Conservation (phyloP, 192 early-diverging fungal species). For the Piromyces finnis region DNA sequence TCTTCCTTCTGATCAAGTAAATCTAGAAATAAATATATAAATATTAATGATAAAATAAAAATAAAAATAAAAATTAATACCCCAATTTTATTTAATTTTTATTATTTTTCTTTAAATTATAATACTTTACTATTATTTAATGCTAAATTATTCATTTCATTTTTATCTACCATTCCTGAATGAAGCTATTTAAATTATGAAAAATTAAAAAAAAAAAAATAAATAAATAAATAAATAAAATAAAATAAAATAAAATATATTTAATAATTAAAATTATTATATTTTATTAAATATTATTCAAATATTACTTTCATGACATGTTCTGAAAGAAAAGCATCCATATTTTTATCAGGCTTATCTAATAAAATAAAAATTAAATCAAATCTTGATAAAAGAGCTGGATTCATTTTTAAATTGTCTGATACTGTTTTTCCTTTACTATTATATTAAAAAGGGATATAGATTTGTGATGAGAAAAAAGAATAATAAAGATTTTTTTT, state of each 20-base stretch:
- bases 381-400: conserved; percentile 57
- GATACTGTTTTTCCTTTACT: conserved; percentile 58
- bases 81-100: no score
- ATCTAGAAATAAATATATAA: background rate
- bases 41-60: no score
- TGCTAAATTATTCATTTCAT: background rate
- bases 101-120: no score
- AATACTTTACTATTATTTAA: background rate
- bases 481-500: no score
- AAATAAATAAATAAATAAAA: no score
- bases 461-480: no score
- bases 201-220: background rate
- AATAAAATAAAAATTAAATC: conserved; percentile 69
- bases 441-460: no score
- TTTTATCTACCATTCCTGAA: background rate
- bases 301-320: conserved; percentile 62
- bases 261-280: no score
- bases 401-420: conserved; percentile 63
- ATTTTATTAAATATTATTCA: no score
- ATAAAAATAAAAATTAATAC: no score
- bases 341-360: conserved; percentile 57
- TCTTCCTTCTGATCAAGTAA: background rate
- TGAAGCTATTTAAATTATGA: background rate
- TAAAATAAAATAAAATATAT: no score
- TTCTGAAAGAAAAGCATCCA: conserved; percentile 62